Base-by-base conservation (phyloP, 2,329 filamentous ascomycete species). In the Fusarium sp. region DNA sequence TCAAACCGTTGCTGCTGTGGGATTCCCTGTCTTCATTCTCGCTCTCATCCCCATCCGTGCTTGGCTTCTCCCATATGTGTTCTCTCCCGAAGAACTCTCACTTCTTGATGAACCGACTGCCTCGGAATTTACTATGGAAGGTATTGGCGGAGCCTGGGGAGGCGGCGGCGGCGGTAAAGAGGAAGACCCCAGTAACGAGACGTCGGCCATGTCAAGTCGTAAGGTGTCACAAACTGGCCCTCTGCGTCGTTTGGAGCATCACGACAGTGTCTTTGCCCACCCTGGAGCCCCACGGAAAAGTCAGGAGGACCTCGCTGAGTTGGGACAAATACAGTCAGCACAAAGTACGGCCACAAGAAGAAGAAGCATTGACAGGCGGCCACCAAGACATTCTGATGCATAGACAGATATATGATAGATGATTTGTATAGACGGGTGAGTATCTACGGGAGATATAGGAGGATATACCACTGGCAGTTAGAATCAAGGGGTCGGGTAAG, bases 1-100 rank as follows among this genome's bases (percentile, higher is more conserved):
- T 0, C 92, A 96, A 83, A 95, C 94, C 0, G 92, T 95, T 59
- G 94, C 93, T 4, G 94, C 94, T 3, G 93, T 96, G 13, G 94
- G 94, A 0, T 96, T 95, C 75, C 94, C 94, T 10, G 87, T 95
- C 39, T 89, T 94, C 73, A 94, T 95, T 78, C 83, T 95, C 57
- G 82, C 90, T 18, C 85, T 95, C 6, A 91, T 95, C 27, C 93
- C 93, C 0, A 82, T 92, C 3, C 88, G 93, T 10, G 89, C 91
- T 2, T 84, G 90, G 68, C 70, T 94, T 7, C 84, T 95, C 74
- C 93, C 93, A 1, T 83, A 84, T 37, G 86, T 89, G 80, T 92
- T 95, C 75, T 86, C 85, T 0, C 78, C 83, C 0, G 87, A 89
- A 54, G 93, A 95, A 81, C 84, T 95, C 27, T 83, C 83, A 0